Evolutionary conservation across 2,329 filamentous ascomycete species (phyloP), one percentile per base, ranked within the genome.

Genomic region (Torrubiella hemipterigena): DNA sequence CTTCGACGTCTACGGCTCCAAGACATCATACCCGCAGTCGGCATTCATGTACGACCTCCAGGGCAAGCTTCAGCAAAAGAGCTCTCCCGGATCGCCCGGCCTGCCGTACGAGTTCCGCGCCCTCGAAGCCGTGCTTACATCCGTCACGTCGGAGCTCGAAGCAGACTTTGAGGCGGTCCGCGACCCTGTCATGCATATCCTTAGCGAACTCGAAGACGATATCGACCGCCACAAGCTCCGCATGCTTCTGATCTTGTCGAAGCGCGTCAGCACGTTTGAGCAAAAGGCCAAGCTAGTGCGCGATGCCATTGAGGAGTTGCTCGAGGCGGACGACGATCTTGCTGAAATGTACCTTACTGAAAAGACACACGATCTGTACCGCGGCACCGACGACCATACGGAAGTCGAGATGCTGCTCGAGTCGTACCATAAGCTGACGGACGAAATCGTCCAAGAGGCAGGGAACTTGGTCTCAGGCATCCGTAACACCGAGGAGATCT

Each of bases 41-140:
- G 75, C 91, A 11, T 98, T 98, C 60, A 93, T 98, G 75, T 95
- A 96, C 57, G 91, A 96, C 49, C 63, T 98, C 14, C 86, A 96
- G 54, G 84, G 84, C 10, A 94, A 93, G 51, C 65, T 98, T 27
- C 79, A 84, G 40, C 85, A 94, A 49, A 89, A 86, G 52, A 68
- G 76, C 36, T 50, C 62, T 4, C 43, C 68, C 1, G 57, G 62
- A n/a, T 68, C 73, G 12, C 70, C 68, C 21, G 71, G 73, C 3
- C 67, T 98, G 5, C 84, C 91, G 0, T 98, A 98, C 55, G 91
- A 98, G 54, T 94, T 96, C 55, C 81, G 91, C 17, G 91, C 91
- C 5, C 72, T 98, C 13, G 91, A 98, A 67, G 85, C 91, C 1
- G 87, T 96, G 10, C 65, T 98, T 37, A 91, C 94, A 39, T 93